These are phyloP conservation scores for Bryoglossum gracile DNA, from an alignment of 495 filamentous ascomycete genomes.

Conservation along the genomic window DNA sequence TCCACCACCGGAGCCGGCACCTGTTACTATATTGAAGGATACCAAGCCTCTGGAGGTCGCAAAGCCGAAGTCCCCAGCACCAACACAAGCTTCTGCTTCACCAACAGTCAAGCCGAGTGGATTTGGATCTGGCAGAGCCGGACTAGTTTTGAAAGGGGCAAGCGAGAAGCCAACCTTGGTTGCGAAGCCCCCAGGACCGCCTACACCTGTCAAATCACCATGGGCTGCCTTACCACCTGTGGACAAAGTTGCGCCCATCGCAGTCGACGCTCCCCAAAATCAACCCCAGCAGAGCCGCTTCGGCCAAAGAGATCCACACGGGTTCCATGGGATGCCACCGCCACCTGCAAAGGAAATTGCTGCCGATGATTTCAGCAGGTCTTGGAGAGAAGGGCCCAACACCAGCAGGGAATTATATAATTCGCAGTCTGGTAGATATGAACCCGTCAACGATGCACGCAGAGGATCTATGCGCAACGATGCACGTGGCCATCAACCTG, in stretches of 20 bases:
- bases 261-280: slow-evolving; percentile 33
- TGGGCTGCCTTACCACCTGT: slow-evolving; percentile 85
- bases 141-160: slow-evolving; percentile 57
- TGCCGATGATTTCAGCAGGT: slow-evolving; percentile 87
- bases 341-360: slow-evolving; percentile 69
- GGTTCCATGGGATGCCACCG: slow-evolving; percentile 37
- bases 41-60: slow-evolving; percentile 31
- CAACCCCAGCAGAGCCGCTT: slow-evolving; percentile 21
- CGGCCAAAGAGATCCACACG: slow-evolving; percentile 28
- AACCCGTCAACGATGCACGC: slow-evolving; percentile 73
- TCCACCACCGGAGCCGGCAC: slow-evolving; percentile 32
- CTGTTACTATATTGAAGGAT: slow-evolving; percentile 26
- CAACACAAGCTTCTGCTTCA: slow-evolving; percentile 32
- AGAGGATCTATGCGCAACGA: slow-evolving; percentile 64
- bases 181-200: slow-evolving; percentile 66
- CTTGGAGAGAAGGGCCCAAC: slow-evolving; percentile 60
- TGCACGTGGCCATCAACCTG: slow-evolving; percentile 58
- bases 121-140: slow-evolving; percentile 34
- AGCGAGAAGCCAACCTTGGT: slow-evolving; percentile 70
- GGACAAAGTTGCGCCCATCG: slow-evolving; percentile 67
- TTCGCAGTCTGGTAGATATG: slow-evolving; percentile 88
- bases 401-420: slow-evolving; percentile 79
- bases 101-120: slow-evolving; percentile 34
- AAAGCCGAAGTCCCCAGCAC: slow-evolving; percentile 30
- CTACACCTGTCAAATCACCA: slow-evolving; percentile 75